A percentile compares a stretch with the other conserved stretches of the same genome.
Conservation (phyloP, 192 early-diverging fungal species). For the Coemansia sp. region DNA sequence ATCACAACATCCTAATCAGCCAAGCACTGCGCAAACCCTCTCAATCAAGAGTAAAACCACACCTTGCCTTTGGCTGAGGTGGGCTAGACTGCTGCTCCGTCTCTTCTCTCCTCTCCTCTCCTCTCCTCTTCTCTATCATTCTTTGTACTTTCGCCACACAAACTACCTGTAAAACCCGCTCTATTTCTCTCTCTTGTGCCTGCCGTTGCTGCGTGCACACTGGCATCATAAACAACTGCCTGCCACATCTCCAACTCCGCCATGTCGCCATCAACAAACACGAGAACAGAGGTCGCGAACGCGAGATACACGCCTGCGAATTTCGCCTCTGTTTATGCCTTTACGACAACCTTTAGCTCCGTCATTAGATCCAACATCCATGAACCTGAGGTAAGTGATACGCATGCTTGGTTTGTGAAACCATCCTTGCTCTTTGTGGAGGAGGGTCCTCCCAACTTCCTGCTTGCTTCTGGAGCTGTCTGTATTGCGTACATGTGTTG, state of each 20-base stretch:
- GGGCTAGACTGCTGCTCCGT: background rate
- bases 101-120: constrained; percentile 3
- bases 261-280: constrained; percentile 45
- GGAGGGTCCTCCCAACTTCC: too few species aligned
- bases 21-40: background rate
- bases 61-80: background rate
- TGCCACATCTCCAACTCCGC: background rate
- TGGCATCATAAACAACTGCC: too few species aligned
- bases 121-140: background rate
- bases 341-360: constrained; percentile 23
- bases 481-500: too few species aligned
- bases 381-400: constrained; percentile 46
- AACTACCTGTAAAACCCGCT: too few species aligned
- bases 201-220: too few species aligned
- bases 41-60: background rate
- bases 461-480: too few species aligned
- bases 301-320: constrained; percentile 36
- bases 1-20: too few species aligned
- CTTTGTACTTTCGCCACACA: constrained; percentile 3
- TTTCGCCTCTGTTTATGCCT: constrained; percentile 46
- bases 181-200: constrained; percentile 1
- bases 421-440: background rate
- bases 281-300: constrained; percentile 29
- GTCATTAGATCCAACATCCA: constrained; percentile 24
- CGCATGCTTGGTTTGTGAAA: background rate